A percentile compares a stretch with the other conserved stretches of the same genome.
Conservation (phyloP, 2,329 filamentous ascomycete genomes). For the Xylaria sp. region DNA sequence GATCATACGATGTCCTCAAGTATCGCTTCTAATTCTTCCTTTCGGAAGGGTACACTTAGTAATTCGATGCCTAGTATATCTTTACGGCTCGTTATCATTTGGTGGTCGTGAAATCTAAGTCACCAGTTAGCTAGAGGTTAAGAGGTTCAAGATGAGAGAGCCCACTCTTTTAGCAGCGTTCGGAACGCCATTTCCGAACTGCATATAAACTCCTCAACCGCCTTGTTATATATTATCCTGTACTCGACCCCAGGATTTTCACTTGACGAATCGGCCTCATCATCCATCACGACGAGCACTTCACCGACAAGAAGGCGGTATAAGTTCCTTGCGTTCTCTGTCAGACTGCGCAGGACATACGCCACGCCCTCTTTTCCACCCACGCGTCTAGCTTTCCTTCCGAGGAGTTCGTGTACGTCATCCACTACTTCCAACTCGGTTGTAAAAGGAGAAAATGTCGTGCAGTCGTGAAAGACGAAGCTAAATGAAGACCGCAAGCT, state of each 20-base stretch:
- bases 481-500: conserved; percentile 83
- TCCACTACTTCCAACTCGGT: conserved; percentile 87
- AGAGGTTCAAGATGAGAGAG: conserved; percentile 44
- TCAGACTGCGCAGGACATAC: conserved; percentile 89
- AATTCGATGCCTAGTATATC: conserved; percentile 88
- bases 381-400: conserved; percentile 80
- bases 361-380: conserved; percentile 91
- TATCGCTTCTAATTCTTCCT: conserved; percentile 88
- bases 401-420: conserved; percentile 87
- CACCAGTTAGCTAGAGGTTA: conserved; percentile 16
- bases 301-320: conserved; percentile 89
- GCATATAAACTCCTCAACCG: conserved; percentile 95
- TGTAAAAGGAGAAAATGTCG: conserved; percentile 82
- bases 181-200: conserved; percentile 96
- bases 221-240: conserved; percentile 90
- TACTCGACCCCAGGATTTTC: conserved; percentile 85
- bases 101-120: conserved; percentile 88
- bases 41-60: conserved; percentile 84
- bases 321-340: conserved; percentile 89
- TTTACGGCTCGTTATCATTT: conserved; percentile 92
- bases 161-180: conserved; percentile 89
- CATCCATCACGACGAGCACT: conserved; percentile 77
- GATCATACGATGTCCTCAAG: conserved; percentile 76
- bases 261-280: conserved; percentile 62
- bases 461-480: conserved; percentile 93